Evolutionary conservation across 202 grass and related monocot genomes (phyloP).

Genomic region (Carex sylvatica): DNA sequence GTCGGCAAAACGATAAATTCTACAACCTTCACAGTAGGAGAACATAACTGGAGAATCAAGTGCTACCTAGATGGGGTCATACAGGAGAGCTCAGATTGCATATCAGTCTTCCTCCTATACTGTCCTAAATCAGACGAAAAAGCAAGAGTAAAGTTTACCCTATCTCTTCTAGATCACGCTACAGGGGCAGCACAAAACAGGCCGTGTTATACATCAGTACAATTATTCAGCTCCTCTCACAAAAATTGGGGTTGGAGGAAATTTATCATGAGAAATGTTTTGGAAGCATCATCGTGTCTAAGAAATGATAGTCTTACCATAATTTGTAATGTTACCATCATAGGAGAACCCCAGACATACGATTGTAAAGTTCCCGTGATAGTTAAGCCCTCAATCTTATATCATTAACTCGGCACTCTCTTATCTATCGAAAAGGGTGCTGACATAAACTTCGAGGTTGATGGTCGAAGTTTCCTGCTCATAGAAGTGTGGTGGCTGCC

Average conservation of each 20-base stretch:
- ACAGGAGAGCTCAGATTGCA: not conserved
- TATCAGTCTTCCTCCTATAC: not conserved
- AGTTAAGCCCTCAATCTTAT: too few species aligned
- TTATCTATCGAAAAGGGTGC: not conserved
- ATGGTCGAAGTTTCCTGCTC: not conserved
- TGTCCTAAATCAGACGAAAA: rapidly evolving
- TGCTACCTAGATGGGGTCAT: slow-evolving; percentile 13
- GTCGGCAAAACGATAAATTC: not conserved
- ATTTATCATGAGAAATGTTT: not conserved
- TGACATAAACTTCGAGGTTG: not conserved
- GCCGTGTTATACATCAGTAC: not conserved
- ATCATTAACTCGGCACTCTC: not conserved
- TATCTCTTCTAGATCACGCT: slow-evolving; percentile 3
- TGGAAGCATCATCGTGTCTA: slow-evolving; percentile 19
- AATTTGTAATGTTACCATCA: not conserved
- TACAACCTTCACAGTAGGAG: not conserved
- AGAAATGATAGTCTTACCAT: slow-evolving; percentile 17
- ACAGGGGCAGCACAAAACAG: not conserved
- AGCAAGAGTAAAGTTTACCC: not conserved
- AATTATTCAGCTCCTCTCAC: not conserved
- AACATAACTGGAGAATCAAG: not conserved
- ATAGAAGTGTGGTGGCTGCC: not conserved
- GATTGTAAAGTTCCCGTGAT: not conserved
- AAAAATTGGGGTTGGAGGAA: rapidly evolving
- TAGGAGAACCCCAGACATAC: not conserved